These are phyloP conservation scores for Hemerocallis citrina DNA, from an alignment of 106 monocot species.

Conservation along the genomic window DNA sequence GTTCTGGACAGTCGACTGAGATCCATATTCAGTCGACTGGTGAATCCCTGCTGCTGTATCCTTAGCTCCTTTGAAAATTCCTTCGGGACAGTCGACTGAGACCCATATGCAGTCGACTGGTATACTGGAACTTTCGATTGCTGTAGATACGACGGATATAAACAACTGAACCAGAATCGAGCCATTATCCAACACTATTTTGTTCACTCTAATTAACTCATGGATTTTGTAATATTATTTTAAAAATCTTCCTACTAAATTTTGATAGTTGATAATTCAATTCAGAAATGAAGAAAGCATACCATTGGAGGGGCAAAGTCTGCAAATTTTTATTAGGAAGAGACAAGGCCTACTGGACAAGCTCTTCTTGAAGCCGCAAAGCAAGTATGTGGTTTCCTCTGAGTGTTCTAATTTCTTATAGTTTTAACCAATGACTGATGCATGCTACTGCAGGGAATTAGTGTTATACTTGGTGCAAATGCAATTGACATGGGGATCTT, in stretches of 20 bases:
- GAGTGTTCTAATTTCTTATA: not conserved
- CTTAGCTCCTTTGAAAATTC: too few relatives aligned
- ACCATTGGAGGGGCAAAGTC: conserved; percentile 38
- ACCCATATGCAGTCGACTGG: too few relatives aligned
- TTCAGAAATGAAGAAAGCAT: conserved; percentile 68
- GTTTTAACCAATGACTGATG: not conserved
- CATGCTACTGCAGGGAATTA: conserved; percentile 48
- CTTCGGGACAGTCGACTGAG: too few relatives aligned
- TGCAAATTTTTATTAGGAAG: conserved; percentile 73
- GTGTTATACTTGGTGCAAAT: conserved; percentile 54
- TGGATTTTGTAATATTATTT: too few relatives aligned
- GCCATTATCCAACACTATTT: too few relatives aligned
- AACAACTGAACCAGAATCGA: too few relatives aligned
- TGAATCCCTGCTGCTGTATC: too few relatives aligned
- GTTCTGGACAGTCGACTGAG: too few relatives aligned
- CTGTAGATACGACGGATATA: too few relatives aligned
- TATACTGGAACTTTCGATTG: too few relatives aligned
- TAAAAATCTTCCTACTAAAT: not conserved
- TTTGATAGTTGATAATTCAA: conserved; percentile 44
- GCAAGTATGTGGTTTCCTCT: conserved; percentile 27
- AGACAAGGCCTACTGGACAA: conserved; percentile 86
- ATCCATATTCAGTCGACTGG: too few relatives aligned
- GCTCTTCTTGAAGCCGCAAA: conserved; percentile 70
- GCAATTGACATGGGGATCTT: conserved; percentile 83
- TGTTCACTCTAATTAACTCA: too few relatives aligned